Evolutionary conservation across 1,284 basidiomycete genomes (phyloP), one percentile per base, ranked within the genome.

Genomic region (Hortiboletus rubellus): DNA sequence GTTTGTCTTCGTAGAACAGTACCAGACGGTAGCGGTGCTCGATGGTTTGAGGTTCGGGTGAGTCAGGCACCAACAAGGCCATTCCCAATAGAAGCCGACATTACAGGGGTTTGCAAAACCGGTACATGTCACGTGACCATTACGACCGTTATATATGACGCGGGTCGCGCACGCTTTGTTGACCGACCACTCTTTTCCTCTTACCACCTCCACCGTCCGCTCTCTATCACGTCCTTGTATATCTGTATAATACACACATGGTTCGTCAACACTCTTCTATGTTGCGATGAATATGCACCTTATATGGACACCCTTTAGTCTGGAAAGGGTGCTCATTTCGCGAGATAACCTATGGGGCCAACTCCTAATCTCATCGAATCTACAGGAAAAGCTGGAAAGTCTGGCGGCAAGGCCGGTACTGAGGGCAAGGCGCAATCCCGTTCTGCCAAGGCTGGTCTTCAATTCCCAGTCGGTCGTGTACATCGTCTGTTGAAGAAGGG

Each of bases 391-490:
- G 77, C 82, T 55, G 83, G 83, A 63, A 86, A 86, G 72, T 82
- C 82, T 60, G 85, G 81, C 63, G 82, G 84, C 55, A 85, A 84
- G 71, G 76, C 80, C 45, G 82, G 79, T 46, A 70, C 74, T 54
- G 81, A 82, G 42, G 76, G 76, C 57, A 87, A 86, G 68, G 76
- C 84, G 10, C 80, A 87, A 70, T 92, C 92, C 50, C 89, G 92
- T 70, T 94, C 92, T 50, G 80, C 84, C 72, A 88, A 87, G 76
- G 84, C 84, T 57, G 84, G 84, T 61, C 80, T 87, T 59, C 84
- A 85, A 73, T 89, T 93, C 80, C 92, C 91, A 58, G 92, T 94
- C 68, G 92, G 92, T 82, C 92, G 92, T 89, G 92, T 95, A 72
- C 92, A 95, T 77, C 86, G 92, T 82, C 83, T 91, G 53, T 77